Evolutionary conservation across 257 asterid species (phyloP).

Genomic region (Ophiorrhiza pumila): DNA sequence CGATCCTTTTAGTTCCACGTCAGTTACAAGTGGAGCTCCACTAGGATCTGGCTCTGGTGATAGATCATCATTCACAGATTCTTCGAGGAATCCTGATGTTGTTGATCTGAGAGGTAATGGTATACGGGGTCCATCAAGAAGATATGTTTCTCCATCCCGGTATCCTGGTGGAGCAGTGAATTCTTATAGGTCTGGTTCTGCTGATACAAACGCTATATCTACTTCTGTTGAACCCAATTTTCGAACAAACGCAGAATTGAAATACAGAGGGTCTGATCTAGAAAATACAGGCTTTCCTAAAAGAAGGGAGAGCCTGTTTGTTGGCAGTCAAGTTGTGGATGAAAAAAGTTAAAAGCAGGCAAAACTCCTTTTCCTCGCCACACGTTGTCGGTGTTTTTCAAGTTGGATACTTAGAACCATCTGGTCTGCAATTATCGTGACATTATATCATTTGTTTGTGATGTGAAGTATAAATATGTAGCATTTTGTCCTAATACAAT

Average conservation of each 20-base stretch:
- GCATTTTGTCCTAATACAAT: background rate
- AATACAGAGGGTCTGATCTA: constrained; percentile 58
- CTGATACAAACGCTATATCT: constrained; percentile 51
- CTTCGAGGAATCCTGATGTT: constrained; percentile 63
- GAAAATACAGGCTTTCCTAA: constrained; percentile 54
- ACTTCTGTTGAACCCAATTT: constrained; percentile 57
- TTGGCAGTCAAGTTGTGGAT: constrained; percentile 55
- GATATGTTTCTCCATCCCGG: constrained; percentile 72
- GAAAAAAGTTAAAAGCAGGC: constrained; percentile 43
- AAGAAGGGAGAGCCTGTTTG: constrained; percentile 61
- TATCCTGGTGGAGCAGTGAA: constrained; percentile 49
- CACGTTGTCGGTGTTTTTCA: background rate
- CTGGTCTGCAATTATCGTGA: constrained; percentile 27
- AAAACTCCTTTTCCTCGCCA: constrained; percentile 2
- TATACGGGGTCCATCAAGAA: constrained; percentile 57
- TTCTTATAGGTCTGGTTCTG: constrained; percentile 44
- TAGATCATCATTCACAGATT: constrained; percentile 52
- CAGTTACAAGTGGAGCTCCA: constrained; percentile 47
- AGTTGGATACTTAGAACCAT: constrained; percentile 10
- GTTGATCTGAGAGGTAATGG: constrained; percentile 60
- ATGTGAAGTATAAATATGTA: constrained; percentile 19
- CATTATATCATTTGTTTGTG: constrained; percentile 31
- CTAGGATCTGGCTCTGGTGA: constrained; percentile 44
- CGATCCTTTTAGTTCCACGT: constrained; percentile 53
- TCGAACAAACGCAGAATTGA: constrained; percentile 55